These are phyloP conservation scores for Sporisorium iseilematis-ciliati DNA, from an alignment of 1,284 basidiomycete species.

Conservation along the genomic window DNA sequence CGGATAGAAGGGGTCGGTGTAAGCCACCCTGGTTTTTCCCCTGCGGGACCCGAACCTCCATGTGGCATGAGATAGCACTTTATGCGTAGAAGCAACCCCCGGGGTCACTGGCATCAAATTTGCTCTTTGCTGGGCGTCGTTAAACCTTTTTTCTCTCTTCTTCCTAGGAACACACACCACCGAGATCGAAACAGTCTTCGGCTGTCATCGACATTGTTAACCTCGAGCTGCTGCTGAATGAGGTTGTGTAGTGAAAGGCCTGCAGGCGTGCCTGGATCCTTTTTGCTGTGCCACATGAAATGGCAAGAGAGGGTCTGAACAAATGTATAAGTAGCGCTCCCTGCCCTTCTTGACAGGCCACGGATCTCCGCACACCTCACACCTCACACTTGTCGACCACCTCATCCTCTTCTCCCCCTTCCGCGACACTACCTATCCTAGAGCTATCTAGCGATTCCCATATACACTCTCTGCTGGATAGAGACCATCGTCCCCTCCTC, in stretches of 20 bases:
- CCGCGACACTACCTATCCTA: neutral
- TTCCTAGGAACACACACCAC: neutral
- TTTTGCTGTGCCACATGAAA: neutral
- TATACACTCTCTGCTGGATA: slow-evolving; percentile 26
- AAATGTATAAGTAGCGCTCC: slow-evolving; percentile 31
- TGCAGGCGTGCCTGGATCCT: slow-evolving; percentile 2
- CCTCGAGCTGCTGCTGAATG: no score
- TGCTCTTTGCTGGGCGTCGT: neutral
- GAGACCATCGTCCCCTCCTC: slow-evolving; percentile 15
- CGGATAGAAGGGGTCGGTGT: neutral
- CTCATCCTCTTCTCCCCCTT: neutral
- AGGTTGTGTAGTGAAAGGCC: neutral
- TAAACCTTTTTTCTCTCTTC: neutral
- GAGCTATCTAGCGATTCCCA: no score
- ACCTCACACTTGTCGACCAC: neutral
- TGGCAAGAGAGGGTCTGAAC: neutral
- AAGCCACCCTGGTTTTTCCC: slow-evolving; percentile 13
- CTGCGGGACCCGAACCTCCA: neutral
- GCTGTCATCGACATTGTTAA: neutral
- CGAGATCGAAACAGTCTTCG: no score
- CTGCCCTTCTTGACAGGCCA: slow-evolving; percentile 28
- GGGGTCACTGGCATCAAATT: slow-evolving; percentile 2
- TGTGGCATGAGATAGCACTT: neutral
- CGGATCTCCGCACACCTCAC: slow-evolving; percentile 22
- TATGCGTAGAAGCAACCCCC: slow-evolving; percentile 13